A percentile compares a stretch with the other conserved stretches of the same genome.
Evolutionary conservation across 352 stramenopile species (phyloP).

Genomic region (Chrysophaeum taylorii): DNA sequence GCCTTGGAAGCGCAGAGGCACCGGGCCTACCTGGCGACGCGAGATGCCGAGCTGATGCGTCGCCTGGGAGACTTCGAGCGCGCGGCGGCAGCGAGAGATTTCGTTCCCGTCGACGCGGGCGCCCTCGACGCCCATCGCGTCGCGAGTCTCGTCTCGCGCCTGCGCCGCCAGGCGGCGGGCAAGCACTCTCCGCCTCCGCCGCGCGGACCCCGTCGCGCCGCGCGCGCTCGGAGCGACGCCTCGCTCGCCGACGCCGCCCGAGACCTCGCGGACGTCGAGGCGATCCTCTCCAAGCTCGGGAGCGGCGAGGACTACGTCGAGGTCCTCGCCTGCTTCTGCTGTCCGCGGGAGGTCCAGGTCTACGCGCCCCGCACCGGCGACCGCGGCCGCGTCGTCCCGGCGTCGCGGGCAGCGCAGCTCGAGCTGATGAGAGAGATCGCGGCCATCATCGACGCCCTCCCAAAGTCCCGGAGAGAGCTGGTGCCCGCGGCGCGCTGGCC

Average conservation of each 20-base stretch:
- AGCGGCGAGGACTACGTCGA: neutral
- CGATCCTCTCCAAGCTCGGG: neutral
- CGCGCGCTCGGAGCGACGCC: neutral
- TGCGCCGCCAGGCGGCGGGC: neutral
- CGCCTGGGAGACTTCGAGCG: neutral
- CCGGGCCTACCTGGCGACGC: slow-evolving; percentile 1
- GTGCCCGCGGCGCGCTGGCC: slow-evolving; percentile 4
- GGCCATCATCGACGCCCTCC: slow-evolving; percentile 3
- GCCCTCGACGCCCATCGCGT: neutral
- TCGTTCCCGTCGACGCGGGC: neutral
- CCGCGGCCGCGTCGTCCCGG: neutral
- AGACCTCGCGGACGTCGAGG: neutral
- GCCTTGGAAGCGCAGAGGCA: neutral
- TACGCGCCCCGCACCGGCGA: neutral
- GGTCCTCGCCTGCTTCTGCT: slow-evolving; percentile 4
- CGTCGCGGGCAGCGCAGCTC: neutral
- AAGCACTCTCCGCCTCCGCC: neutral
- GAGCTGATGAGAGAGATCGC: neutral
- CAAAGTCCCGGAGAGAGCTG: neutral
- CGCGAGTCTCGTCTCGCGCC: neutral
- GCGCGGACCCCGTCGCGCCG: neutral
- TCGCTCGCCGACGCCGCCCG: neutral
- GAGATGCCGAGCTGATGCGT: neutral
- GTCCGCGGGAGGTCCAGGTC: neutral
- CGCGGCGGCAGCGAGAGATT: no score